A percentile compares a stretch with the other conserved stretches of the same genome.
Conservation (phyloP, 495 filamentous ascomycete genomes). For the Neurospora sp. region DNA sequence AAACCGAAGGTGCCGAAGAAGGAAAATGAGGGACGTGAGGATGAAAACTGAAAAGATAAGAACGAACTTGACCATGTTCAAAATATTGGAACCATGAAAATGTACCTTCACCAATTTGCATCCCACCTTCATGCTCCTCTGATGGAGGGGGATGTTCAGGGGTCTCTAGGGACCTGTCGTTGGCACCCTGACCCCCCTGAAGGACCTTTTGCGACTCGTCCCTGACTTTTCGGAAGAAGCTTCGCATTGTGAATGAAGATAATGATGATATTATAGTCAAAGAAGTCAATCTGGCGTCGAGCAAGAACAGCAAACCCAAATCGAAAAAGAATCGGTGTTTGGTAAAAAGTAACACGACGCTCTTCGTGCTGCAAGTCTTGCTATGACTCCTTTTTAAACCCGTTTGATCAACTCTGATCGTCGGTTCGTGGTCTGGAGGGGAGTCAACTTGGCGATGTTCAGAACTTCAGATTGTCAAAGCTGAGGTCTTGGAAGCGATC, state of each 20-base stretch:
- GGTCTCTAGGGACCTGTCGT: not conserved
- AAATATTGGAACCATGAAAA: not conserved
- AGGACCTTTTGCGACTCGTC: not conserved
- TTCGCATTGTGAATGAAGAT: not conserved
- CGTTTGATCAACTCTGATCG: not conserved
- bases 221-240: not conserved
- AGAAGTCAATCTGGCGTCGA: not conserved
- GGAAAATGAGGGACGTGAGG: not conserved
- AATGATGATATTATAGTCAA: not conserved
- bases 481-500: not conserved
- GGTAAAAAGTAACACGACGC: not conserved
- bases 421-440: not conserved
- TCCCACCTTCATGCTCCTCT: not conserved
- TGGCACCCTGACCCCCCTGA: not conserved
- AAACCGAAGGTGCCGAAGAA: not conserved
- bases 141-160: not conserved
- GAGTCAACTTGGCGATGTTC: not conserved
- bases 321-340: not conserved
- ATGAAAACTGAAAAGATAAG: not conserved
- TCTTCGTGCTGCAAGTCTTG: not conserved
- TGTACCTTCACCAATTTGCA: not conserved
- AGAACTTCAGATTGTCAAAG: not conserved
- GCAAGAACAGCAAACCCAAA: not conserved
- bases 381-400: not conserved
- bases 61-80: not conserved